Evolutionary conservation across 2,329 filamentous ascomycete genomes (phyloP).

Genomic region (Colletotrichum godetiae): DNA sequence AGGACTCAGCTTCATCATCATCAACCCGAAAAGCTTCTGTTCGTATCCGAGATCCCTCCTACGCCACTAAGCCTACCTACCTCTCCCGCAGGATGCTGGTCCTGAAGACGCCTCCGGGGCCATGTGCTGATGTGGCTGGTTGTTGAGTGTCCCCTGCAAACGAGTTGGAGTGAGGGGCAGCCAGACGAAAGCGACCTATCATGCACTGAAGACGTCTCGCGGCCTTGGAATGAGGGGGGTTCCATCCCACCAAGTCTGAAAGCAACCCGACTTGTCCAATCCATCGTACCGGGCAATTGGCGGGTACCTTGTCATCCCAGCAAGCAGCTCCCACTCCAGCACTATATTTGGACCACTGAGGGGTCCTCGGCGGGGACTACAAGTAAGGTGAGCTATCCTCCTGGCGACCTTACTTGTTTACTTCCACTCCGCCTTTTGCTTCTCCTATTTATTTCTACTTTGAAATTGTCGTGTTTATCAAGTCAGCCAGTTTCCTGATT

Average conservation of each 20-base stretch:
- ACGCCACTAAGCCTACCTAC: background rate
- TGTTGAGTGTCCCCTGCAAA: constrained; percentile 21
- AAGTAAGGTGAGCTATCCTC: constrained; percentile 32
- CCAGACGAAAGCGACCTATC: constrained; percentile 32
- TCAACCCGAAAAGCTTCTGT: background rate
- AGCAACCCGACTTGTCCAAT: constrained; percentile 24
- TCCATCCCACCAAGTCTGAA: constrained; percentile 22
- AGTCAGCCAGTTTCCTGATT: background rate
- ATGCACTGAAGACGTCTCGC: constrained; percentile 25
- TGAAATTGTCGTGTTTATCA: background rate
- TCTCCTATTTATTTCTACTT: constrained; percentile 1
- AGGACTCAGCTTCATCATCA: background rate
- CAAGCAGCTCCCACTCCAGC: constrained; percentile 22
- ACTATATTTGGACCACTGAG: constrained; percentile 34
- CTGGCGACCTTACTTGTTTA: constrained; percentile 18
- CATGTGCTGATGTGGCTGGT: constrained; percentile 29
- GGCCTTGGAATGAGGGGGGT: constrained; percentile 27
- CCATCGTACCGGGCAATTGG: constrained; percentile 25
- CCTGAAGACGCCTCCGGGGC: background rate
- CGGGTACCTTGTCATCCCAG: constrained; percentile 26
- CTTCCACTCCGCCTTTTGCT: constrained; percentile 23
- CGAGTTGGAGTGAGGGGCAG: constrained; percentile 26
- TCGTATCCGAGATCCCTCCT: constrained; percentile 27
- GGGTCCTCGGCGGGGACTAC: constrained; percentile 34
- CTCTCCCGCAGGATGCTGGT: background rate